These are phyloP conservation scores for Hypoxylon sp. DNA, from an alignment of 2,329 filamentous ascomycete genomes.

Conservation along the genomic window DNA sequence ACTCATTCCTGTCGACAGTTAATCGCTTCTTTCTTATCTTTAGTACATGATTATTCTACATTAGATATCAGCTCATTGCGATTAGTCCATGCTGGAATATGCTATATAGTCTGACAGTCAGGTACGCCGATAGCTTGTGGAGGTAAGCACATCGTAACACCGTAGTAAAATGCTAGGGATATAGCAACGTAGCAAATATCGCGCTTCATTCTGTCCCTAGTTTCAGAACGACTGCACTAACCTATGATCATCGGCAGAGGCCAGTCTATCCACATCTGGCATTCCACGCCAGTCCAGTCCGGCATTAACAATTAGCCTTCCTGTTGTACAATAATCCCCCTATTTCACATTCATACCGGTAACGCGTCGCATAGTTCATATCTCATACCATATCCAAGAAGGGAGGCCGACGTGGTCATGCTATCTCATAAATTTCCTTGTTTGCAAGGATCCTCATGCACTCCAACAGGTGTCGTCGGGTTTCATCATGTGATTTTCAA, in stretches of 20 bases:
- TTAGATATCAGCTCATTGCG: background rate
- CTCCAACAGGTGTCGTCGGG: background rate
- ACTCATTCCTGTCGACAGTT: background rate
- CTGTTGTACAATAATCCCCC: constrained; percentile 31
- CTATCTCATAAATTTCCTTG: background rate
- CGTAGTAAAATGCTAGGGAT: background rate
- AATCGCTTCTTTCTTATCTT: background rate
- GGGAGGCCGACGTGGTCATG: background rate
- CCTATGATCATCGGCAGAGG: constrained; percentile 4
- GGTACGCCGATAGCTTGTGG: too few relatives aligned
- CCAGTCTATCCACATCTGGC: constrained; percentile 12
- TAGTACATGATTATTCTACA: background rate
- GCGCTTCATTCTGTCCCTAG: constrained; percentile 23
- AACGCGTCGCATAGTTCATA: constrained; percentile 23
- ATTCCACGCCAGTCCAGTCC: background rate
- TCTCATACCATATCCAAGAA: constrained; percentile 33
- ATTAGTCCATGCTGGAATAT: background rate
- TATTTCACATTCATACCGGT: constrained; percentile 13
- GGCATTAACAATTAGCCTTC: constrained; percentile 23
- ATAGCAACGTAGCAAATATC: constrained; percentile 3
- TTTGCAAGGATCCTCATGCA: constrained; percentile 3
- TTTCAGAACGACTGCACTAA: constrained; percentile 13
- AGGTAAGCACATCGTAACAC: too few relatives aligned
- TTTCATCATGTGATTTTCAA: background rate
- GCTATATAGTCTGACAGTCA: background rate